Evolutionary conservation across 306 rosid genomes (phyloP).

Genomic region (Rosa persica): DNA sequence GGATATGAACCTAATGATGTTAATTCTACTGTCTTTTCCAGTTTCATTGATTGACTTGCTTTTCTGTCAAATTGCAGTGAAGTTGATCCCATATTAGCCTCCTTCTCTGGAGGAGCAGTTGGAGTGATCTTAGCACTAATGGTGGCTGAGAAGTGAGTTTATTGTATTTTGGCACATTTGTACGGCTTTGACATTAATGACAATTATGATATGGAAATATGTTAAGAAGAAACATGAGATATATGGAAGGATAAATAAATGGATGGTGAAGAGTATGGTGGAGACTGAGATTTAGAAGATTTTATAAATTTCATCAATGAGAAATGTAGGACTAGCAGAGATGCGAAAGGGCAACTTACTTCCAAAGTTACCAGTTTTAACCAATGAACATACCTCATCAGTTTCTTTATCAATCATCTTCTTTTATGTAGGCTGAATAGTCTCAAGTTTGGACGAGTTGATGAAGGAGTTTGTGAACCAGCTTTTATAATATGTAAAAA

Average conservation of each 20-base stretch:
- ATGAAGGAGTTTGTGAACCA: slow-evolving; percentile 73
- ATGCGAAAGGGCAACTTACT: slow-evolving; percentile 69
- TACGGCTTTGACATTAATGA: neutral
- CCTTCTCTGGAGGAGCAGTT: too few species aligned
- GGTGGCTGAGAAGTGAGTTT: slow-evolving; percentile 82
- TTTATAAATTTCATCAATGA: slow-evolving; percentile 74
- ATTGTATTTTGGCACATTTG: neutral
- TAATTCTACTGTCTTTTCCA: too few species aligned
- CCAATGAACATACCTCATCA: too few species aligned
- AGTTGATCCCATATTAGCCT: too few species aligned
- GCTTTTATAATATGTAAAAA: too few species aligned
- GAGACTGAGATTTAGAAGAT: too few species aligned
- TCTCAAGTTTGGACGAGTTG: slow-evolving; percentile 48
- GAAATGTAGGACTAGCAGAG: slow-evolving; percentile 73
- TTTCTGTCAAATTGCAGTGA: too few species aligned
- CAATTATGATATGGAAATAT: neutral
- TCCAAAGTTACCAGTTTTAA: slow-evolving; percentile 44
- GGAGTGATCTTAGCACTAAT: too few species aligned
- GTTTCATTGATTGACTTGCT: too few species aligned
- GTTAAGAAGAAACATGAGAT: neutral
- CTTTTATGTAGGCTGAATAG: slow-evolving; percentile 67
- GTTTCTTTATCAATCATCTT: slow-evolving; percentile 12
- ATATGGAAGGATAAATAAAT: neutral
- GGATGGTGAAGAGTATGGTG: slow-evolving; percentile 71
- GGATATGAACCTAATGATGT: too few species aligned